A percentile compares a stretch with the other conserved stretches of the same genome.
phyloP scores from a whole-genome alignment of 2,329 filamentous ascomycete species.

The Arthrobotrys pseudoclavata region DNA sequence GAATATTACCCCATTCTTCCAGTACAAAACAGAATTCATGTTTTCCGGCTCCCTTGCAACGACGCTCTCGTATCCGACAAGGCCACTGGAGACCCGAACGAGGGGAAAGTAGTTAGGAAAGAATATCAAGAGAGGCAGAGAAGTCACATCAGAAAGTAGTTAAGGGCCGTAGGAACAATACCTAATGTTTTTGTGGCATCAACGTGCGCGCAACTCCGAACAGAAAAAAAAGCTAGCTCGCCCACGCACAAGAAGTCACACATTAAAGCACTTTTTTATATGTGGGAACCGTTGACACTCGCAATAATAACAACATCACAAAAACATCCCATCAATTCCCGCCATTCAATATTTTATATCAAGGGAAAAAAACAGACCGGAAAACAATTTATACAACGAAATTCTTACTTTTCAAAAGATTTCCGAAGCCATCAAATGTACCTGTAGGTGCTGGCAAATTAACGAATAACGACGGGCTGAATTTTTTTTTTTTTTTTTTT shows the following conservation, averaged over 20 bases:
- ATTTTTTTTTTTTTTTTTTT: slow-evolving; percentile 56
- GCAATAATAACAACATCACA: slow-evolving; percentile 42
- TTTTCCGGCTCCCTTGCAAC: slow-evolving; percentile 44
- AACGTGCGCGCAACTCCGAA: slow-evolving; percentile 33
- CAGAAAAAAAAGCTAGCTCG: slow-evolving; percentile 34
- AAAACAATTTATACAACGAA: not conserved
- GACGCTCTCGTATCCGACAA: slow-evolving; percentile 27
- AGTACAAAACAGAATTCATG: slow-evolving; percentile 38
- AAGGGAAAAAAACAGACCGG: not conserved
- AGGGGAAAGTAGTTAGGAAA: slow-evolving; percentile 12
- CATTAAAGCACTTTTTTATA: slow-evolving; percentile 24
- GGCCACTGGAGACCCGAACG: slow-evolving; percentile 38
- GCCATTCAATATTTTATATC: slow-evolving; percentile 34
- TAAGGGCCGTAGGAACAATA: slow-evolving; percentile 21
- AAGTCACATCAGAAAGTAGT: slow-evolving; percentile 3
- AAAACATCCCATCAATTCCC: slow-evolving; percentile 29
- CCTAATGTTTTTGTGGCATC: slow-evolving; percentile 16
- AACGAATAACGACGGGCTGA: slow-evolving; percentile 46
- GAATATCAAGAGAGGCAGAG: slow-evolving; percentile 8
- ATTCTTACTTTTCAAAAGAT: not conserved
- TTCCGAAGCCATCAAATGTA: slow-evolving; percentile 1
- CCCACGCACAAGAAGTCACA: slow-evolving; percentile 54
- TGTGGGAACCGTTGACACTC: slow-evolving; percentile 53
- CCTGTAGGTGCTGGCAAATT: slow-evolving; percentile 43
- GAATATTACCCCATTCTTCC: slow-evolving; percentile 60